Evolutionary conservation across 768 basidiomycete species (phyloP).

Genomic region (Mycena alexandri): DNA sequence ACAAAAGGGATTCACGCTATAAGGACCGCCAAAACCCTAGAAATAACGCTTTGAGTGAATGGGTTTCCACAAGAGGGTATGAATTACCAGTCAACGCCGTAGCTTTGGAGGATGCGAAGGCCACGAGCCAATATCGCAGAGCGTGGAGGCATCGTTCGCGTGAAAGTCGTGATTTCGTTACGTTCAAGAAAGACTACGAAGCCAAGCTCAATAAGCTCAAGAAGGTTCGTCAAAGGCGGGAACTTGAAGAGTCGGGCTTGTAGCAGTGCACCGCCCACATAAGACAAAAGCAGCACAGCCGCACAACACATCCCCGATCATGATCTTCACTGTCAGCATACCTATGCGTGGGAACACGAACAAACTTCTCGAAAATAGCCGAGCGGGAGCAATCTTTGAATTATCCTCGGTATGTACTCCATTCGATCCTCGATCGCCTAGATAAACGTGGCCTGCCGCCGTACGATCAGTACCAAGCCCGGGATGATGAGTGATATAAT

Average conservation of each 20-base stretch:
- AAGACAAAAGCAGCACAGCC: neutral
- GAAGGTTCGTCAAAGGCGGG: neutral
- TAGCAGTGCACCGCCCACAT: too few species aligned
- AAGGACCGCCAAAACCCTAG: conserved; percentile 19
- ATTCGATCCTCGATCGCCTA: too few species aligned
- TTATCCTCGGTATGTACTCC: too few species aligned
- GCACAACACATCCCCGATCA: neutral
- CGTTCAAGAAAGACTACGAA: neutral
- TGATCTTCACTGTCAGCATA: too few species aligned
- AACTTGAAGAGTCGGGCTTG: neutral
- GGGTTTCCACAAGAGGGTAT: neutral
- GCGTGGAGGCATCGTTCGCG: conserved; percentile 24
- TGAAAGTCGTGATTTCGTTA: conserved; percentile 12
- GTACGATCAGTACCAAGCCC: too few species aligned
- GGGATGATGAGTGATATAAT: too few species aligned
- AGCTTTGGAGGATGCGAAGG: conserved; percentile 35
- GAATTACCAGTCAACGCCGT: conserved; percentile 37
- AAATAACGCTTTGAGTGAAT: neutral
- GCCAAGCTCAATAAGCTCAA: neutral
- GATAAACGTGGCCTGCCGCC: too few species aligned
- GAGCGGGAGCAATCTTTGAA: too few species aligned
- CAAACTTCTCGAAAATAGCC: too few species aligned
- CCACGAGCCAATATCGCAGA: conserved; percentile 19
- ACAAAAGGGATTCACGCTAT: conserved; percentile 15
- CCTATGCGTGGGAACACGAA: too few species aligned